Evolutionary conservation across 805 yeast genomes (phyloP), one percentile per base, ranked within the genome.

Genomic region (Ogataea corticis): DNA sequence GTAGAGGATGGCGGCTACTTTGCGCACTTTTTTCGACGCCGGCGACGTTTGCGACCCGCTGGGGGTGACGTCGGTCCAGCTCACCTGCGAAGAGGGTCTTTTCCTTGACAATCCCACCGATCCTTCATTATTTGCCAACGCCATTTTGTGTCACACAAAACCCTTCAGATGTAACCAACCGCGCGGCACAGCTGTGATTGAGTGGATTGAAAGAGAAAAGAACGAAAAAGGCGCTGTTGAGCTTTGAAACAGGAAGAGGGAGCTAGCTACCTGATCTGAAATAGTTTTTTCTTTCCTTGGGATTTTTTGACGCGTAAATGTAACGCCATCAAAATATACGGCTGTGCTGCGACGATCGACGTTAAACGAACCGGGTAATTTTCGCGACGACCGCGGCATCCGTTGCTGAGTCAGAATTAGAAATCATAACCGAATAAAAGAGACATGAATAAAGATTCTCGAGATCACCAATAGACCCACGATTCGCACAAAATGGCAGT

Each of bases 401-500:
- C 31, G 31, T 12, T 13, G 38, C 38, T 35, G 28, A 35, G 30
- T 35, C 28, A 35, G 38, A 15, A 23, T 29, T 38, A 17, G 33
- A 38, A 38, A 28, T 28, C 14, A 28, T 28, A 28, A 6, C 14
- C 31, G 31, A 21, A 21, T 21, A 21, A 6, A 21, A 21, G 25
- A 21, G 25, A n/a, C n/a, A n/a, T n/a, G n/a, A n/a, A n/a, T n/a
- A n/a, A n/a, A n/a, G n/a, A n/a, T n/a, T n/a, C n/a, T 21, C 25
- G 25, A 21, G 25, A 21, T n/a, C n/a, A n/a, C n/a, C n/a, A n/a
- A n/a, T n/a, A n/a, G n/a, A n/a, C n/a, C n/a, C n/a, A n/a, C n/a
- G n/a, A n/a, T n/a, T n/a, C 15, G n/a, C n/a, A 3, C 11, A 68
- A 21, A 54, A 84, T 84, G 92, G 92, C 90, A 47, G 80, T 86